These are phyloP conservation scores for Carex littledalei DNA, from an alignment of 176 grass and related monocot species.

Conservation along the genomic window DNA sequence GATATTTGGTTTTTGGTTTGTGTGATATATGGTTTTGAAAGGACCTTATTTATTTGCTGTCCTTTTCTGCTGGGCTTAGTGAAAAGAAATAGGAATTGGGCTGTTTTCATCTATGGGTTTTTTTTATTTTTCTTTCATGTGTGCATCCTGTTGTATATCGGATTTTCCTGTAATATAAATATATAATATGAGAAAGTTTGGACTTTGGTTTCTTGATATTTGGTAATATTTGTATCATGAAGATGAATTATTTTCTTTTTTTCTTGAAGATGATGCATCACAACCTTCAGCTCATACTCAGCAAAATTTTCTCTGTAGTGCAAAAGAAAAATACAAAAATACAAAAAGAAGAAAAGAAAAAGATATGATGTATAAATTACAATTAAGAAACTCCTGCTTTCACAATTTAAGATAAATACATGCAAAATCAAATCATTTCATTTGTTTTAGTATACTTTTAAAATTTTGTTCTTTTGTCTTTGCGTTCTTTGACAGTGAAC, in stretches of 20 bases:
- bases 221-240: neutral
- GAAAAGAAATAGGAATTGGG: neutral
- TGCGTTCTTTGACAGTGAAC: neutral
- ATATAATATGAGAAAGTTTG: neutral
- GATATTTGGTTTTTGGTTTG: neutral
- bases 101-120: neutral
- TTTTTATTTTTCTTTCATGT: neutral
- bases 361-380: neutral
- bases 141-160: neutral
- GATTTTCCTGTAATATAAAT: slow-evolving; percentile 1
- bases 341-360: neutral
- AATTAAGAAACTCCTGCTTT: neutral
- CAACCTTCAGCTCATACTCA: neutral
- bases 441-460: neutral
- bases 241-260: neutral
- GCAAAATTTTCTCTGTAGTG: neutral
- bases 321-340: too few relatives aligned
- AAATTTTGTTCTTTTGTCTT: neutral
- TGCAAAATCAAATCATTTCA: neutral
- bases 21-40: slow-evolving; percentile 1
- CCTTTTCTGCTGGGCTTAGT: neutral
- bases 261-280: neutral
- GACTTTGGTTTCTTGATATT: neutral
- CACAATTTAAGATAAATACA: neutral
- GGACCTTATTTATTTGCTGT: neutral